Percentiles rank a stretch among this genome's conserved stretches.
Conservation (phyloP, 2,329 filamentous ascomycete species). For the Calonectria crousiana region DNA sequence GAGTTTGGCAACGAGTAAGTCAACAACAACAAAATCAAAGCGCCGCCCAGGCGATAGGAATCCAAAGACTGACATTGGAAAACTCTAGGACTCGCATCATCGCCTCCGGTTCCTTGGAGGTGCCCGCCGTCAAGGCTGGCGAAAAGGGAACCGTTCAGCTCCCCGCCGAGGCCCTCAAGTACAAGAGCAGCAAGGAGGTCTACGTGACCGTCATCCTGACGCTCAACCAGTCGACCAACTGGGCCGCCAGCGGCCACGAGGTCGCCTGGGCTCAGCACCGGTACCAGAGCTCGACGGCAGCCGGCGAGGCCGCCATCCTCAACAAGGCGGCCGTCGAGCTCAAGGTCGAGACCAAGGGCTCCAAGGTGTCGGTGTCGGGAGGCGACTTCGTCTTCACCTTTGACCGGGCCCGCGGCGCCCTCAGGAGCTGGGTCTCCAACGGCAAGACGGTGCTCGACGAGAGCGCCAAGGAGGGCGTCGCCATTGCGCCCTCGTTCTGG, state of each 20-base stretch:
- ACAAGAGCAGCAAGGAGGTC: constrained; percentile 51
- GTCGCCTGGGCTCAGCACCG: constrained; percentile 67
- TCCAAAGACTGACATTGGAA: constrained; percentile 19
- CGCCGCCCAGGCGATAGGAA: background rate
- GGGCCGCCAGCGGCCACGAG: constrained; percentile 66
- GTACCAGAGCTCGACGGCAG: constrained; percentile 38
- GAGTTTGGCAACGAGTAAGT: constrained; percentile 56
- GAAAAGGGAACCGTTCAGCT: constrained; percentile 50
- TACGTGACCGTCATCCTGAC: constrained; percentile 61
- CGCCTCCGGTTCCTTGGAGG: constrained; percentile 51
- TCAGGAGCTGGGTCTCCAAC: constrained; percentile 56
- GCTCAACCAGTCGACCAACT: constrained; percentile 57
- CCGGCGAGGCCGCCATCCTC: background rate
- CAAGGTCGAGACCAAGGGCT: constrained; percentile 28
- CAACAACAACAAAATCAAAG: too few relatives aligned
- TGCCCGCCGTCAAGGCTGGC: constrained; percentile 57
- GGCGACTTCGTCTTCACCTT: constrained; percentile 56
- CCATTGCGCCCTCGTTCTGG: constrained; percentile 66
- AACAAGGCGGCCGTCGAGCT: constrained; percentile 39
- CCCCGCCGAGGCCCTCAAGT: constrained; percentile 42
- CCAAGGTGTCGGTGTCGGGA: constrained; percentile 29
- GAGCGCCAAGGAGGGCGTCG: constrained; percentile 51
- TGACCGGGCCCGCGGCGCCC: constrained; percentile 57
- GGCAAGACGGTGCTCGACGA: constrained; percentile 50
- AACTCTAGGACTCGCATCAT: constrained; percentile 37